Conservation (phyloP, 768 basidiomycete species). For the Auricularia heimuer region DNA sequence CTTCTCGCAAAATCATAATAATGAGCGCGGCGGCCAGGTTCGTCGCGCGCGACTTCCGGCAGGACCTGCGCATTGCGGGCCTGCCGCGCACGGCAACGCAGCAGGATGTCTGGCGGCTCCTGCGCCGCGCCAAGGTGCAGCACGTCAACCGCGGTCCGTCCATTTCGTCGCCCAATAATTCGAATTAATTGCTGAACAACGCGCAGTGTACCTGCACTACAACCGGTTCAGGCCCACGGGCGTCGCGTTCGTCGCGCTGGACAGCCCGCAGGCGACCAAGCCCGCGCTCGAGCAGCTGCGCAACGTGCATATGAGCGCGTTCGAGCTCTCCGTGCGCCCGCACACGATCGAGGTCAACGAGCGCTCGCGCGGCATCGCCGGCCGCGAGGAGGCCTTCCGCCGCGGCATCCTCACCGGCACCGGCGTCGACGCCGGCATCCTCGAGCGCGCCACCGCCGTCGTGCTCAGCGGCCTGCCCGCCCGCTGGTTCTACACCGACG, state of each 20-base stretch:
- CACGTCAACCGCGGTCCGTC: background rate
- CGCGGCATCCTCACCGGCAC: conserved; percentile 28
- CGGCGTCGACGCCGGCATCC: conserved; percentile 44
- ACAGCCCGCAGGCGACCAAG: conserved; percentile 34
- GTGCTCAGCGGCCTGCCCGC: conserved; percentile 54
- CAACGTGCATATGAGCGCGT: conserved; percentile 36
- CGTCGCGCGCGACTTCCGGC: background rate
- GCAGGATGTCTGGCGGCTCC: background rate
- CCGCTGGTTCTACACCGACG: background rate
- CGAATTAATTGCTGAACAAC: background rate
- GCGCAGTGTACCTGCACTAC: conserved; percentile 50
- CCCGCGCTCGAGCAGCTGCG: conserved; percentile 34
- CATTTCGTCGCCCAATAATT: background rate
- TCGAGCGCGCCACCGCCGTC: conserved; percentile 42
- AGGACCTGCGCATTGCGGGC: background rate
- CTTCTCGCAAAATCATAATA: background rate
- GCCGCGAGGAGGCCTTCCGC: conserved; percentile 29
- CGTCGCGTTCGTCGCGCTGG: conserved; percentile 46
- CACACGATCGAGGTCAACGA: conserved; percentile 3
- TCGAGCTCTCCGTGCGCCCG: conserved; percentile 22
- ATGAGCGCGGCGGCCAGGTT: background rate
- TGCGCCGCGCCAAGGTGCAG: background rate
- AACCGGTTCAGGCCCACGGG: conserved; percentile 50
- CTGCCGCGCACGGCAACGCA: background rate
- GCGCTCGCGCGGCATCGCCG: conserved; percentile 30